Percentiles rank a stretch among this genome's conserved stretches.
These are phyloP conservation scores for Nidularia pulvinata DNA, from an alignment of 768 basidiomycete genomes.

Conservation along the genomic window DNA sequence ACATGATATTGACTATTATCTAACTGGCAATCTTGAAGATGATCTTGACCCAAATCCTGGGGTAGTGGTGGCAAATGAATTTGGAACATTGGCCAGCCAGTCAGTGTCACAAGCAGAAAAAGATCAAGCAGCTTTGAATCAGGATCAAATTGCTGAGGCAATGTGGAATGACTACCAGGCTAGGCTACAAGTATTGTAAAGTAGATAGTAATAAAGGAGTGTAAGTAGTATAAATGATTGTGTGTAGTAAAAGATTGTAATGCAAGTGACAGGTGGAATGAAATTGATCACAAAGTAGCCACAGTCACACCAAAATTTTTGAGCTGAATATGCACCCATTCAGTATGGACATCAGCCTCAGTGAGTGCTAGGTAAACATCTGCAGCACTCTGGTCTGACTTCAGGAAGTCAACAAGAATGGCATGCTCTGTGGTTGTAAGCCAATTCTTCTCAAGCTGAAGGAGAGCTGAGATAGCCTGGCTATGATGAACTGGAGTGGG, in stretches of 20 bases:
- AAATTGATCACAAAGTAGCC: background rate
- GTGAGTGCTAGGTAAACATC: too few species aligned
- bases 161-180: constrained; percentile 12
- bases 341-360: background rate
- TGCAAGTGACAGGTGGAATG: background rate
- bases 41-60: constrained; percentile 2
- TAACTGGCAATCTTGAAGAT: constrained; percentile 3
- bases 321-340: background rate
- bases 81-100: constrained; percentile 3
- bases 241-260: background rate
- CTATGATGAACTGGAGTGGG: too few species aligned
- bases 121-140: constrained; percentile 1
- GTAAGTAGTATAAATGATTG: constrained; percentile 1
- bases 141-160: constrained; percentile 14
- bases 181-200: background rate
- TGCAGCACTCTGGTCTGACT: too few species aligned
- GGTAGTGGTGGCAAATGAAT: constrained; percentile 2
- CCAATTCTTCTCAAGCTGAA: too few species aligned
- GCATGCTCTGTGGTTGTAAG: too few species aligned
- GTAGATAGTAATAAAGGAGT: constrained; percentile 1
- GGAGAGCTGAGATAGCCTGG: too few species aligned
- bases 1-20: constrained; percentile 3
- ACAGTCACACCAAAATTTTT: background rate
- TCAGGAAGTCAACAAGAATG: too few species aligned
- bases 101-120: constrained; percentile 3